phyloP scores from a whole-genome alignment of 768 basidiomycete genomes.

The Kwoniella europaea region DNA sequence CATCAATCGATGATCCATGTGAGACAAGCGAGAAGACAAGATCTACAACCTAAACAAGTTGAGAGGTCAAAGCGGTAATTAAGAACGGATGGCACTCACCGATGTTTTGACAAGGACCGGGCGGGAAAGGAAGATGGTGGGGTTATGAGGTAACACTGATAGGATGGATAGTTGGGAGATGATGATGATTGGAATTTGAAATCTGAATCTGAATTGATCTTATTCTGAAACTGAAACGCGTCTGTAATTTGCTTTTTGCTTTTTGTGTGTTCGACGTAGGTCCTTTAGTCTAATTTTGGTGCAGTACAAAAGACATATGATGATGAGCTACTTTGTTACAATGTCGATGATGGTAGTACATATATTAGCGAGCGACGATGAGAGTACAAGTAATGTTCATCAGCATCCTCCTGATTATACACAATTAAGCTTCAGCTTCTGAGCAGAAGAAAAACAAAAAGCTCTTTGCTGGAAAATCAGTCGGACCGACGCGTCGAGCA shows the following conservation, averaged over 20 bases:
- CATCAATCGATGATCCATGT: not conserved
- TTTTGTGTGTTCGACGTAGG: not conserved
- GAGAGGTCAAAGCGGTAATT: not conserved
- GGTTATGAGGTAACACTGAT: not conserved
- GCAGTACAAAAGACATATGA: not conserved
- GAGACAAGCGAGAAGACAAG: not conserved
- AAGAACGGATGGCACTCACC: slow-evolving; percentile 4
- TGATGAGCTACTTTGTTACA: too few relatives aligned
- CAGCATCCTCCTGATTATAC: not conserved
- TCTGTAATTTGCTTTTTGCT: not conserved
- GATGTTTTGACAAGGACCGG: slow-evolving; percentile 9
- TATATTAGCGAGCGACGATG: not conserved
- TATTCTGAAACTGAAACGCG: slow-evolving; percentile 7
- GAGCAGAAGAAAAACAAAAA: not conserved
- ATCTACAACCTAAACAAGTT: not conserved
- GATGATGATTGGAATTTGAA: slow-evolving; percentile 1
- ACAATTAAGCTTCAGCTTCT: not conserved
- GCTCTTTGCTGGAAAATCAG: not conserved
- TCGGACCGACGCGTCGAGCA: not conserved
- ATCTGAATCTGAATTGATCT: slow-evolving; percentile 1
- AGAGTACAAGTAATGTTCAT: not conserved
- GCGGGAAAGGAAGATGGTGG: not conserved
- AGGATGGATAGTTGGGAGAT: not conserved
- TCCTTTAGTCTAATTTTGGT: not conserved
- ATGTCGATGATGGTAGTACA: too few relatives aligned